Base-by-base conservation (phyloP, 257 asterid genomes). In the Echites panduratus region DNA sequence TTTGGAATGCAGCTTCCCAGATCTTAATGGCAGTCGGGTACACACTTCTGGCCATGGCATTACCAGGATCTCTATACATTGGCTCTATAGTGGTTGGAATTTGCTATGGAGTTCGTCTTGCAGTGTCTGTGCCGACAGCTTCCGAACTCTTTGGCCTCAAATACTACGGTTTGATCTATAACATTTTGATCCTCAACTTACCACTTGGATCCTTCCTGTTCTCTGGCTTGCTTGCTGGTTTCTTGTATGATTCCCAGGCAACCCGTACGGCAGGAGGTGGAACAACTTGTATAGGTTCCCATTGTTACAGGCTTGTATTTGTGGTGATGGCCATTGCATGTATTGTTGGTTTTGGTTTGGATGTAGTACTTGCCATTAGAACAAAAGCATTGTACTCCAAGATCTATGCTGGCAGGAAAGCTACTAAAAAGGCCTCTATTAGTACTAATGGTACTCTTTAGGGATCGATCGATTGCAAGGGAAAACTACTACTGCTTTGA, bases 1-100 rank as follows among this genome's bases (percentile, higher is more conserved):
- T 84, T 6, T 81, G 85, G 85, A 84, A 84, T 49, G 88, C 85
- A 12, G 88, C 81, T 26, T 84, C 88, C 1, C 88, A 84, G 73
- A 74, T 84, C 48, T 26, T 79, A 61, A 84, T 84, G 88, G 85
- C 88, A 1, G 67, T 81, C 0, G 88, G 88, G 29, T 84, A 81
- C 78, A 69, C 67, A 45, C 24, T 72, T 7, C 12, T 84, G 72
- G 85, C 88, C 59, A 76, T 84, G 82, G 85, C 85, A 7, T 11
- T 84, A 48, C 85, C 88, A 19, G 85, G 88, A 24, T 84, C 88
- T n/a, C 70, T 84, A 4, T 84, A 84, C 81, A 43, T 84, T 12
- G 88, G 85, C 20, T 84, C 88, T 24, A 72, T 77, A 29, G 77
- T 84, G 0, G 85, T 84, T 7, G 88, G 88, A 10, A 77, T 81